Evolutionary conservation across 2,329 filamentous ascomycete genomes (phyloP).

Genomic region (Talaromyces piceae): DNA sequence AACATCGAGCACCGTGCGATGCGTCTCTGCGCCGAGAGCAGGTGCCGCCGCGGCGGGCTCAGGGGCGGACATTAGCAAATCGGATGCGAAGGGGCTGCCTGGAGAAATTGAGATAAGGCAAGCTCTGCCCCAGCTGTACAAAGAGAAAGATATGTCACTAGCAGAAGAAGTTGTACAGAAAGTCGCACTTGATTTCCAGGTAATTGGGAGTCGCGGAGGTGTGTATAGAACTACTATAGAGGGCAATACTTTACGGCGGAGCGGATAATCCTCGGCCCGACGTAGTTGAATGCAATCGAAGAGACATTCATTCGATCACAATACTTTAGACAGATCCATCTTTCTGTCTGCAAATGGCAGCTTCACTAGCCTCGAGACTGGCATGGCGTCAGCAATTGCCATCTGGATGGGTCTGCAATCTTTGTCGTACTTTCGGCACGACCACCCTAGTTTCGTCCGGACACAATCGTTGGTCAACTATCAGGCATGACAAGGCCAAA

Average conservation of each 20-base stretch:
- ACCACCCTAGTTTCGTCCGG: conserved; percentile 50
- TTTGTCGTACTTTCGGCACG: conserved; percentile 42
- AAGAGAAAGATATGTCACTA: neutral
- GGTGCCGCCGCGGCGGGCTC: conserved; percentile 24
- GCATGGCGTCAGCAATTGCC: conserved; percentile 12
- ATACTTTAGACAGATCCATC: neutral
- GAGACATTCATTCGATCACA: conserved; percentile 12
- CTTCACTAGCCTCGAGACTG: conserved; percentile 19
- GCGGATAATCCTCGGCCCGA: conserved; percentile 17
- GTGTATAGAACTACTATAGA: conserved; percentile 3
- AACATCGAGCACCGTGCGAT: conserved; percentile 66
- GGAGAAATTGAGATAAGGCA: conserved; percentile 1
- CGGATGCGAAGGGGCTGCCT: conserved; percentile 6
- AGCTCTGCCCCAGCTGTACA: neutral
- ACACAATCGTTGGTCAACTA: conserved; percentile 93
- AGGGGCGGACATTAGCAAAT: conserved; percentile 34
- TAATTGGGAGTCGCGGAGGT: neutral
- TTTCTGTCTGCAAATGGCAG: conserved; percentile 5
- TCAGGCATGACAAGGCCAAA: conserved; percentile 87
- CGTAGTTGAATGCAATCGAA: conserved; percentile 18
- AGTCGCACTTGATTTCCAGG: neutral
- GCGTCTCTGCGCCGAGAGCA: conserved; percentile 25
- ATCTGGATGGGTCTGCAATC: conserved; percentile 14
- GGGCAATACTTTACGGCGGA: conserved; percentile 18
- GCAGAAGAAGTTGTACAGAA: neutral